These are phyloP conservation scores for Globisporangium middletonii DNA, from an alignment of 352 stramenopile genomes.

Conservation along the genomic window DNA sequence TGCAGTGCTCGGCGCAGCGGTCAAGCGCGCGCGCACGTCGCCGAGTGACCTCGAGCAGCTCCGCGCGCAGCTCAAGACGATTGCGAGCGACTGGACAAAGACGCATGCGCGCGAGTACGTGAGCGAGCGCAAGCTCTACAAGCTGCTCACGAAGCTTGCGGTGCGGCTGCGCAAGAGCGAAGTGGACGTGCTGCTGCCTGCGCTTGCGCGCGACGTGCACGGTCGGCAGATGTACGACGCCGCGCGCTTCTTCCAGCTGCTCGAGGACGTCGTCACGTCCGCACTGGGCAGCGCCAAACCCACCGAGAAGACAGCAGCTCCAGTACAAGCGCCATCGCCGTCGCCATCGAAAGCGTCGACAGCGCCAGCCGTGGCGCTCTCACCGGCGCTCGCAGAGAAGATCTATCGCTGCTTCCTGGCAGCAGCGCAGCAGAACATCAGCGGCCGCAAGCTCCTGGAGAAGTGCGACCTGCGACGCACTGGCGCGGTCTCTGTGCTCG, in stretches of 20 bases:
- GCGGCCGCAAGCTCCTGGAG: conserved; percentile 59
- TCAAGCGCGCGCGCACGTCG: conserved; percentile 31
- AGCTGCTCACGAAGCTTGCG: conserved; percentile 34
- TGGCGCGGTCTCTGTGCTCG: conserved; percentile 48
- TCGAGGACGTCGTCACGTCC: conserved; percentile 24
- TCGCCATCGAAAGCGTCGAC: neutral
- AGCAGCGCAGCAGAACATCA: conserved; percentile 72
- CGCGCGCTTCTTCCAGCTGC: conserved; percentile 14
- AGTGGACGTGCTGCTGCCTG: conserved; percentile 34
- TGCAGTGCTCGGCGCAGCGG: conserved; percentile 22
- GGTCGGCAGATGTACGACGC: conserved; percentile 27
- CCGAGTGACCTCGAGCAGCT: conserved; percentile 31
- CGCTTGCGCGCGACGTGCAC: conserved; percentile 23
- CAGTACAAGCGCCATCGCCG: neutral
- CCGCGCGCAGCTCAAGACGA: conserved; percentile 16
- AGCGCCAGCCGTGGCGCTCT: conserved; percentile 6
- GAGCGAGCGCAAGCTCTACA: conserved; percentile 62
- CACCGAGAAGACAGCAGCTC: conserved; percentile 9
- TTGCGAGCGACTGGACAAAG: conserved; percentile 15
- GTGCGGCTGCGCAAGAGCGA: conserved; percentile 49
- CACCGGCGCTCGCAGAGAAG: conserved; percentile 39
- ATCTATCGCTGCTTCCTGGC: conserved; percentile 60
- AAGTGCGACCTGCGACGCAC: conserved; percentile 55
- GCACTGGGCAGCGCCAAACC: conserved; percentile 15
- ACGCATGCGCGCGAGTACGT: conserved; percentile 20